Evolutionary conservation across 2,329 filamentous ascomycete species (phyloP), one percentile per base, ranked within the genome.

Genomic region (Polychaeton citri): DNA sequence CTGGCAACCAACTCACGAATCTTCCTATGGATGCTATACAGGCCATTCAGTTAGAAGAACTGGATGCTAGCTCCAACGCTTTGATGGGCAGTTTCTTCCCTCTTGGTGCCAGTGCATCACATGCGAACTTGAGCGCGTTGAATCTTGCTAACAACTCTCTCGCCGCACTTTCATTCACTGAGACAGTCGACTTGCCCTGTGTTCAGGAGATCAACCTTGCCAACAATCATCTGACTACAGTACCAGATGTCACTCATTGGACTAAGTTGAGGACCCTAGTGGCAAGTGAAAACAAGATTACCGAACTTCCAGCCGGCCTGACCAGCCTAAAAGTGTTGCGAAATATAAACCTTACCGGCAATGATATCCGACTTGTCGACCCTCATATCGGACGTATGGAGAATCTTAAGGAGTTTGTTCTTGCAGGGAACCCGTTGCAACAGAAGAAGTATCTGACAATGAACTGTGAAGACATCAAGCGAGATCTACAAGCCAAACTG

Each of bases 361-460:
- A 98, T 51, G 76, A 90, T 43, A 75, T 98, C 33, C 75, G 74
- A 2, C 65, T 73, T 9, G 58, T 98, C 6, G 82, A 90, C 19
- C 71, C 83, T 0, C 77, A 76, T 44, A 74, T 96, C 39, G 81
- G 79, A 4, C 64, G 74, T 18, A 94, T 96, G 85, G 75, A 84
- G 5, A 76, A 62, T 31, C 63, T 98, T 7, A 70, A 76, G 15
- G 78, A 78, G 53, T 71, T 96, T 30, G 76, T 79, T 4, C 66
- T 98, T 20, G 78, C 77, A 30, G 86, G 85, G n/a, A 98, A 98
- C 50, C 90, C 90, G 1, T 64, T 98, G 10, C 72, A 82, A 10
- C 86, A 95, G 54, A 86, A 81, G 54, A 94, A 86, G 54, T 85
- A 90, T 46, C 66, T 87, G 10, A 80, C 74, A 1, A 82, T 92